These are phyloP conservation scores for Monilinia fructicola DNA, from an alignment of 2,329 filamentous ascomycete genomes.

Conservation along the genomic window DNA sequence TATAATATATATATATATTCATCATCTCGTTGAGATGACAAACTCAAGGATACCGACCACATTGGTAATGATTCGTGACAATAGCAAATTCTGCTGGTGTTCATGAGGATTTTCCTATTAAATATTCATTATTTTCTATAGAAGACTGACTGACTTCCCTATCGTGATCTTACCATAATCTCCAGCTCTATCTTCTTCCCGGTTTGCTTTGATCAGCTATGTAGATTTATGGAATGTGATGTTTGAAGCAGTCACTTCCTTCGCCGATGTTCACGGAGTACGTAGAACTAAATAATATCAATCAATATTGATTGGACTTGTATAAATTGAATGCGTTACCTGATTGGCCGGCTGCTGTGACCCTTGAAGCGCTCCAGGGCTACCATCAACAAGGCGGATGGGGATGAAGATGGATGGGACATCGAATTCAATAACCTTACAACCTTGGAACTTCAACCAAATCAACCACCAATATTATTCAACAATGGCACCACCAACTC, in stretches of 20 bases:
- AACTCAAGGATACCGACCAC: constrained; percentile 73
- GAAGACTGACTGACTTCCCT: not conserved
- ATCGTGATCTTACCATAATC: constrained; percentile 26
- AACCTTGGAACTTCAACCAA: constrained; percentile 15
- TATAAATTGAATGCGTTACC: not conserved
- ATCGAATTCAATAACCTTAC: not conserved
- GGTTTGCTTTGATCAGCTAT: too few species aligned
- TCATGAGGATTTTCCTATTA: constrained; percentile 89
- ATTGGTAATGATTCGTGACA: constrained; percentile 95
- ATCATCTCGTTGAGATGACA: not conserved
- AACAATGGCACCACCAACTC: constrained; percentile 37
- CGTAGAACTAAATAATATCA: too few species aligned
- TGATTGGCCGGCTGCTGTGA: constrained; percentile 18
- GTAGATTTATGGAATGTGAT: not conserved
- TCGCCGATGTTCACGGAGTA: not conserved
- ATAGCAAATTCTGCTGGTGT: constrained; percentile 89
- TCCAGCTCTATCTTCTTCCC: not conserved
- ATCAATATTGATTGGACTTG: too few species aligned
- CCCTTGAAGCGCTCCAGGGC: constrained; percentile 18
- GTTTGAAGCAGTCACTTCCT: not conserved
- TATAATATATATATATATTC: not conserved
- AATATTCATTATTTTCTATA: constrained; percentile 4
- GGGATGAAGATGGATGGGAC: constrained; percentile 6
- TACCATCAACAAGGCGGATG: constrained; percentile 10
- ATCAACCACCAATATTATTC: constrained; percentile 9